These are phyloP conservation scores for Phlebiopsis gigantea DNA, from an alignment of 768 basidiomycete genomes.

Conservation along the genomic window DNA sequence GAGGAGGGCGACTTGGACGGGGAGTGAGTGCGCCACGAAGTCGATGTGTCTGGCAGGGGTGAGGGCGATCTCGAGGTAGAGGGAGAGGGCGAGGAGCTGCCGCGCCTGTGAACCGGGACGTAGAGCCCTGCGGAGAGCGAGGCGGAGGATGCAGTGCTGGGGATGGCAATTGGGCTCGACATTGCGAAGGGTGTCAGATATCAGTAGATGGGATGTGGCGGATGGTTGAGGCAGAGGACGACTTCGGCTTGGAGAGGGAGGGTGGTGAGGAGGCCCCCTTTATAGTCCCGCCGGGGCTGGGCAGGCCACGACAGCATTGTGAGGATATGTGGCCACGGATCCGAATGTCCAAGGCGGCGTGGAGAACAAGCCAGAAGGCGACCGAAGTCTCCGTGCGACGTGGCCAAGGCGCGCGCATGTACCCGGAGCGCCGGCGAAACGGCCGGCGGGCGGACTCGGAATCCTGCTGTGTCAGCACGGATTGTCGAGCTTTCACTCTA, in stretches of 20 bases:
- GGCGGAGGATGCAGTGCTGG: slow-evolving; percentile 4
- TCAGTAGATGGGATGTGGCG: neutral
- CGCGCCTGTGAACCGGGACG: slow-evolving; percentile 20
- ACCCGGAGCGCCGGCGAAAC: neutral
- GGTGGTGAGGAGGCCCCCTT: neutral
- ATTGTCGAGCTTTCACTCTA: neutral
- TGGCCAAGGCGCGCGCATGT: neutral
- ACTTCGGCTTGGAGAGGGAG: neutral
- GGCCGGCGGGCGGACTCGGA: neutral
- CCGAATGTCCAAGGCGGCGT: neutral
- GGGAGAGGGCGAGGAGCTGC: slow-evolving; percentile 11
- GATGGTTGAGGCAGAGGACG: neutral
- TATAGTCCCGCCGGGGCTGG: neutral
- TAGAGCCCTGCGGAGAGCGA: slow-evolving; percentile 13
- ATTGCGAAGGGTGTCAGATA: slow-evolving; percentile 4
- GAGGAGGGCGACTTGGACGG: neutral
- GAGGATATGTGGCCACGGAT: neutral
- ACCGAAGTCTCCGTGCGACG: neutral
- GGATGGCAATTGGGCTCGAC: slow-evolving; percentile 21
- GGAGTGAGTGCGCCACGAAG: slow-evolving; percentile 8
- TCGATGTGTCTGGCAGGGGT: slow-evolving; percentile 1
- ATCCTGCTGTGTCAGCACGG: neutral
- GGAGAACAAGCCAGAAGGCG: slow-evolving; percentile 1
- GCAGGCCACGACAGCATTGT: neutral
- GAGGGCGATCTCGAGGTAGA: slow-evolving; percentile 7